Base-by-base conservation (phyloP, 23 red algal species). In the Cyanidium caldarium region DNA sequence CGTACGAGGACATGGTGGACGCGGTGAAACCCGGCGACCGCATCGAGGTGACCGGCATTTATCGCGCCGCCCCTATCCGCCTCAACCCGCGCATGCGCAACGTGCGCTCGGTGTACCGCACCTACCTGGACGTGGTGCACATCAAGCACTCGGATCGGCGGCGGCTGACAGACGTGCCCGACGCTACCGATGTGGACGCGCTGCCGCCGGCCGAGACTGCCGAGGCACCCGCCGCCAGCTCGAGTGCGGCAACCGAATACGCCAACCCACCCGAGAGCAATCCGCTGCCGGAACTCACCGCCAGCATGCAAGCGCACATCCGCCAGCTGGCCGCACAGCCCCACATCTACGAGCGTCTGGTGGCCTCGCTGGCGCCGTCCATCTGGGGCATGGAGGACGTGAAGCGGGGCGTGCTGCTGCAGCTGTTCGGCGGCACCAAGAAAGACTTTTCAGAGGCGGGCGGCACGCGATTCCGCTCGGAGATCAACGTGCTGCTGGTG, bases 91-190 rank as follows among this genome's bases (percentile, higher is more conserved):
- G 84, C 37, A 70, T 73, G 45, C 69, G 92, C 36, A 88, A 74
- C 1, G 82, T 98, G 3, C 65, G 84, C 2, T 81, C 80, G 28
- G 84, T 98, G 28, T 88, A 83, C 38, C 70, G 92, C 25, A 98
- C 84, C 44, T 98, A 98, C 79, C 75, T 98, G 43, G 92, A 98
- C 43, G 80, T 83, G 29, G 72, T 98, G 13, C 92, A 98, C 77
- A 44, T 98, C 21, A 38, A 61, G 42, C 46, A 56, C 31, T n/a
- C 33, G 70, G 58, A 75, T 56, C 1, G 37, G 38, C 45, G 70
- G n/a, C 70, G 70, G 13, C 40, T 75, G 0, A 39, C 44, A 3
- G 58, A 75, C 7, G 21, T 61, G 43, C 35, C 40, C 29, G 70
- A 75, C 1, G 10, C 5, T 35, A 46, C 37, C 34, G 70, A 75